A percentile compares a stretch with the other conserved stretches of the same genome.
phyloP scores from a whole-genome alignment of 257 asterid species.

The Orobanche coerulescens region DNA sequence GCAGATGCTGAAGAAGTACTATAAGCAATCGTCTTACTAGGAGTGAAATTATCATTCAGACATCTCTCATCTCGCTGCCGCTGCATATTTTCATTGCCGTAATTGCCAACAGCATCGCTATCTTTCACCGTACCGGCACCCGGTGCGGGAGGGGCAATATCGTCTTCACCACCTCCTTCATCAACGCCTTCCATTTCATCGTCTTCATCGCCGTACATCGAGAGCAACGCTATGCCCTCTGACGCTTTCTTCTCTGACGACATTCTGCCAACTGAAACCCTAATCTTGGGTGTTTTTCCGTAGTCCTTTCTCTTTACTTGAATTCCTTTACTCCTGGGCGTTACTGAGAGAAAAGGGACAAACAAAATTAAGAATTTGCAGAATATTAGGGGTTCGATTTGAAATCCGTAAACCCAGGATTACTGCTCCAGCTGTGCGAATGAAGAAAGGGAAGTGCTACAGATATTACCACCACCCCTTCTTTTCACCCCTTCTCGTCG shows the following conservation, averaged over 20 bases:
- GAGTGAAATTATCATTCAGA: slow-evolving; percentile 29
- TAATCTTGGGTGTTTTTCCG: slow-evolving; percentile 14
- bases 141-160: slow-evolving; percentile 17
- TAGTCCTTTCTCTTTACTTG: background rate
- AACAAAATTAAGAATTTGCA: background rate
- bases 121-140: slow-evolving; percentile 21
- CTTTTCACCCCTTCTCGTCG: too few species aligned
- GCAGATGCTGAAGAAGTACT: slow-evolving; percentile 35
- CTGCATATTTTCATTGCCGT: slow-evolving; percentile 25
- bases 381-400: slow-evolving; percentile 10
- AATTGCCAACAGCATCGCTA: slow-evolving; percentile 21
- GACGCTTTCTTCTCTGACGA: slow-evolving; percentile 67
- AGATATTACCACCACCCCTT: too few species aligned
- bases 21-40: slow-evolving; percentile 25
- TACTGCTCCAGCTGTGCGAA: background rate
- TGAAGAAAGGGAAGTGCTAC: too few species aligned
- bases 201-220: slow-evolving; percentile 82
- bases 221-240: slow-evolving; percentile 81
- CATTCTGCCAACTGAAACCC: slow-evolving; percentile 33
- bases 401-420: slow-evolving; percentile 4
- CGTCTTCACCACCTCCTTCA: slow-evolving; percentile 30
- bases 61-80: slow-evolving; percentile 30
- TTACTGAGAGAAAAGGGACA: background rate
- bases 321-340: background rate
- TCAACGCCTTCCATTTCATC: slow-evolving; percentile 67